Conservation (phyloP, 2,329 filamentous ascomycete species). For the Aspergillus hiratsukae region DNA sequence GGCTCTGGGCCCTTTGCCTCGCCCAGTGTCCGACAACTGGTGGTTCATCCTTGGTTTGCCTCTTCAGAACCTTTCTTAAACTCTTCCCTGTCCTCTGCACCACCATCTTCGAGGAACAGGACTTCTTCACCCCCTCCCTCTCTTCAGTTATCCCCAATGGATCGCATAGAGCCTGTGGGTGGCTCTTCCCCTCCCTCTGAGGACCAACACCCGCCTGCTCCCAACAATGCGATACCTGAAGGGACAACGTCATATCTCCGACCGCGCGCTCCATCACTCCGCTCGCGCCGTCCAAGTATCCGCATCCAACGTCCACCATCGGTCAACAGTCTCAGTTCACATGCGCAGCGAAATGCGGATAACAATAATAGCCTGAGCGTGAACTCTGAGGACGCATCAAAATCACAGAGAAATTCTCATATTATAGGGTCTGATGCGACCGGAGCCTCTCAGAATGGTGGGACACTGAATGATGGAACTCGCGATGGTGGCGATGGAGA, state of each 20-base stretch:
- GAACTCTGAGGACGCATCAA: background rate
- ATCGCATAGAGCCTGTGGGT: conserved; percentile 34
- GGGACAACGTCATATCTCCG: conserved; percentile 19
- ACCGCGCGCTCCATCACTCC: conserved; percentile 19
- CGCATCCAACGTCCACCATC: conserved; percentile 22
- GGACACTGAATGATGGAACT: background rate
- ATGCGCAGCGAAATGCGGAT: background rate
- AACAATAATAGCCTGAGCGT: background rate
- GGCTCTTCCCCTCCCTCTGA: conserved; percentile 15
- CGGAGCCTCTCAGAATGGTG: background rate
- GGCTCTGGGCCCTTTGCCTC: background rate
- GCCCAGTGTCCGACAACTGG: background rate
- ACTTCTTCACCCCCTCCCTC: background rate
- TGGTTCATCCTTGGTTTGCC: background rate
- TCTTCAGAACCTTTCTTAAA: background rate
- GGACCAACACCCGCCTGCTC: conserved; percentile 9
- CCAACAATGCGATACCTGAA: conserved; percentile 12
- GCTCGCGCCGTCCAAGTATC: conserved; percentile 30
- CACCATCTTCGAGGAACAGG: background rate
- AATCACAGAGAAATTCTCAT: background rate
- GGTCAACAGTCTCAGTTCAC: conserved; percentile 1
- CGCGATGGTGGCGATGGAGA: conserved; percentile 4
- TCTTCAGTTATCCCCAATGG: conserved; percentile 23
- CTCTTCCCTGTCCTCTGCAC: conserved; percentile 1
- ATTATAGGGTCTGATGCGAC: background rate